A percentile compares a stretch with the other conserved stretches of the same genome.
These are phyloP conservation scores for Hygrophorus pudorinus DNA, from an alignment of 768 basidiomycete genomes.

Conservation along the genomic window DNA sequence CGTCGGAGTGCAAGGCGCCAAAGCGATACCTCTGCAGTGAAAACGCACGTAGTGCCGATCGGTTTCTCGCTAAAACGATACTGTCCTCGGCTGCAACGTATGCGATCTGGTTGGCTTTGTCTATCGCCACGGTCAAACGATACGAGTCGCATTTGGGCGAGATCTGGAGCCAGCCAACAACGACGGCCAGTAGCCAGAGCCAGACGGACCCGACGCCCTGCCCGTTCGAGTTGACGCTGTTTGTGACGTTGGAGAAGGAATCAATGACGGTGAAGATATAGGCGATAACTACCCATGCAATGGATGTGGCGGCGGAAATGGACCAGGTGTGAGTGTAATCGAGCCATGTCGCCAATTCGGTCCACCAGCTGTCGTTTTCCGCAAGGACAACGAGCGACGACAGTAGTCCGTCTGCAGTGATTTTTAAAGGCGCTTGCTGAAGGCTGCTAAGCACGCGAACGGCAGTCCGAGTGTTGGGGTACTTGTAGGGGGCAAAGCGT, in stretches of 20 bases:
- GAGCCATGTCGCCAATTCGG: slow-evolving; percentile 18
- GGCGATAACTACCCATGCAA: slow-evolving; percentile 31
- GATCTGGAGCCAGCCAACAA: slow-evolving; percentile 33
- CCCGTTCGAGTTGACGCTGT: slow-evolving; percentile 22
- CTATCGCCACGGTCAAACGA: slow-evolving; percentile 21
- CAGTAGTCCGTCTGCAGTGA: slow-evolving; percentile 19
- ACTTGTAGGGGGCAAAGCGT: slow-evolving; percentile 14
- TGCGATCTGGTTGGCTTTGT: slow-evolving; percentile 20
- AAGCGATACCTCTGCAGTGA: slow-evolving; percentile 6
- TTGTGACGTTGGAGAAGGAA: slow-evolving; percentile 14
- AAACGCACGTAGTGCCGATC: slow-evolving; percentile 10
- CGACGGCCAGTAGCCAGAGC: slow-evolving; percentile 36
- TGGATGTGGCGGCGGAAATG: slow-evolving; percentile 26
- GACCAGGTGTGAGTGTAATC: slow-evolving; percentile 31
- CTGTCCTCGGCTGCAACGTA: background rate
- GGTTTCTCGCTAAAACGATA: background rate
- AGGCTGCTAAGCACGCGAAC: slow-evolving; percentile 23
- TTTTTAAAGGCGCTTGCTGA: slow-evolving; percentile 29
- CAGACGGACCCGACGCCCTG: slow-evolving; percentile 31
- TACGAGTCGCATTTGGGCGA: slow-evolving; percentile 30
- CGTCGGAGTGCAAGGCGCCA: slow-evolving; percentile 13
- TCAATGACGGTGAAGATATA: slow-evolving; percentile 26
- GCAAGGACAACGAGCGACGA: slow-evolving; percentile 27
- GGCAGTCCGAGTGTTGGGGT: slow-evolving; percentile 18
- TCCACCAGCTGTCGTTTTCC: slow-evolving; percentile 30